Conservation (phyloP, 2,329 filamentous ascomycete species). For the Talaromyces sp. region DNA sequence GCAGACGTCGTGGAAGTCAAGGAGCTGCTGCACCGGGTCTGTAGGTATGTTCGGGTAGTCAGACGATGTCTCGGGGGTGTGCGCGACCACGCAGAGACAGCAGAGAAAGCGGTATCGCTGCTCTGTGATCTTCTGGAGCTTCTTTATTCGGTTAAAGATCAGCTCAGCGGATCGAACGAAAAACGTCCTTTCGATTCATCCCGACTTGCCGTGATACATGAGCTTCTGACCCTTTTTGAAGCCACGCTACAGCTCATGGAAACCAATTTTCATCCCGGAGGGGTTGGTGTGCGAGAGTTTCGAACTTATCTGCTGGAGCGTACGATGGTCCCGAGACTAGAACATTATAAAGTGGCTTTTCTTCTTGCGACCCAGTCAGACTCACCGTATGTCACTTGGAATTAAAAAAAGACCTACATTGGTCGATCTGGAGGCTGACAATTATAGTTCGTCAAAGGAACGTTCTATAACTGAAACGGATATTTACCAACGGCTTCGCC, state of each 20-base stretch:
- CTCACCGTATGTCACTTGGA: constrained; percentile 19
- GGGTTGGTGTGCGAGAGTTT: constrained; percentile 26
- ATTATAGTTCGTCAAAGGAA: neutral
- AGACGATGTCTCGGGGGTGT: constrained; percentile 25
- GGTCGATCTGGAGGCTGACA: too few relatives aligned
- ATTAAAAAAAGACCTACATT: too few relatives aligned
- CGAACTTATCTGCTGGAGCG: constrained; percentile 28
- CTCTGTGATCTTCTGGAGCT: constrained; percentile 27
- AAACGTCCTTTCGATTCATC: constrained; percentile 24
- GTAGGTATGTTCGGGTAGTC: constrained; percentile 23
- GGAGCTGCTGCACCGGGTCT: constrained; percentile 20
- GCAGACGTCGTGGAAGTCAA: constrained; percentile 17
- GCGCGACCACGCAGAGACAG: constrained; percentile 27
- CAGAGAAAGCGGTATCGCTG: constrained; percentile 23
- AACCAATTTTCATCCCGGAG: constrained; percentile 32
- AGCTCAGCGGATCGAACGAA: constrained; percentile 25
- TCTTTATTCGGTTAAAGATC: constrained; percentile 25
- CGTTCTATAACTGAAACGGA: constrained; percentile 21
- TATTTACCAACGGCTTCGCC: constrained; percentile 21
- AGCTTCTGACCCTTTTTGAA: constrained; percentile 25
- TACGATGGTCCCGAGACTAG: constrained; percentile 27
- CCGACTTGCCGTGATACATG: constrained; percentile 23
- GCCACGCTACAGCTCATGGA: constrained; percentile 27
- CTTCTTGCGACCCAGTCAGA: constrained; percentile 29
- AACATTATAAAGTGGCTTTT: constrained; percentile 31